These are phyloP conservation scores for Lumnitzera racemosa DNA, from an alignment of 345 rosid genomes.

Conservation along the genomic window DNA sequence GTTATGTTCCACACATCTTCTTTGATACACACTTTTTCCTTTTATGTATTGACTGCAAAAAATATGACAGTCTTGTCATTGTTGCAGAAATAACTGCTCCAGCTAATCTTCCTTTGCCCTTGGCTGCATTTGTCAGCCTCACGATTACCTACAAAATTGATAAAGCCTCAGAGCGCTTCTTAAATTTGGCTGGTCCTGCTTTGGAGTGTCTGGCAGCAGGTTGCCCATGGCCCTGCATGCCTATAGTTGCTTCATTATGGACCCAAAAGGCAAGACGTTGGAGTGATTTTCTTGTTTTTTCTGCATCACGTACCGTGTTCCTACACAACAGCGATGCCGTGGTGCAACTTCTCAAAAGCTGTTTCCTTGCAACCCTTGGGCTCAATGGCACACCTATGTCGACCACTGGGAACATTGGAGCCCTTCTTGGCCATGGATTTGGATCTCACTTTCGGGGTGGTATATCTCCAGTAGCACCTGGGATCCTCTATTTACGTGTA, in stretches of 20 bases:
- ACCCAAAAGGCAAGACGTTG: conserved; percentile 96
- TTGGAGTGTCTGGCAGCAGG: conserved; percentile 84
- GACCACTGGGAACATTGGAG: conserved; percentile 76
- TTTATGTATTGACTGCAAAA: too few species aligned
- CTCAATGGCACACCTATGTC: conserved; percentile 43
- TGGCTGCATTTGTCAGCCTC: conserved; percentile 95
- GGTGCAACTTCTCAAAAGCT: conserved; percentile 84
- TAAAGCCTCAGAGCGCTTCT: conserved; percentile 73
- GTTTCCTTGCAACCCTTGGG: conserved; percentile 82
- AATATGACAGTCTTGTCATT: conserved; percentile 13
- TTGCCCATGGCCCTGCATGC: conserved; percentile 99
- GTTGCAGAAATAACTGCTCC: conserved; percentile 64
- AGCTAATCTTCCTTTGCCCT: conserved; percentile 86
- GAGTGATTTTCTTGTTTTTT: conserved; percentile 88
- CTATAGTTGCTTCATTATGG: conserved; percentile 87
- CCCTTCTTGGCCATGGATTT: conserved; percentile 94
- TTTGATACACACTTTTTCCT: too few species aligned
- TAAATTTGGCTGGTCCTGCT: conserved; percentile 82
- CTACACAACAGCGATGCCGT: conserved; percentile 79
- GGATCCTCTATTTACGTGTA: conserved; percentile 73
- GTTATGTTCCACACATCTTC: too few species aligned
- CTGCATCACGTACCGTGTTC: conserved; percentile 95
- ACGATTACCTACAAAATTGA: conserved; percentile 91
- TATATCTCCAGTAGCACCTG: conserved; percentile 88
- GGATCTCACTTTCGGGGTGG: conserved; percentile 88